Percentiles rank a stretch among this genome's conserved stretches.
These are phyloP conservation scores for Ceratocystiopsis sp. DNA, from an alignment of 2,329 filamentous ascomycete genomes.

Conservation along the genomic window DNA sequence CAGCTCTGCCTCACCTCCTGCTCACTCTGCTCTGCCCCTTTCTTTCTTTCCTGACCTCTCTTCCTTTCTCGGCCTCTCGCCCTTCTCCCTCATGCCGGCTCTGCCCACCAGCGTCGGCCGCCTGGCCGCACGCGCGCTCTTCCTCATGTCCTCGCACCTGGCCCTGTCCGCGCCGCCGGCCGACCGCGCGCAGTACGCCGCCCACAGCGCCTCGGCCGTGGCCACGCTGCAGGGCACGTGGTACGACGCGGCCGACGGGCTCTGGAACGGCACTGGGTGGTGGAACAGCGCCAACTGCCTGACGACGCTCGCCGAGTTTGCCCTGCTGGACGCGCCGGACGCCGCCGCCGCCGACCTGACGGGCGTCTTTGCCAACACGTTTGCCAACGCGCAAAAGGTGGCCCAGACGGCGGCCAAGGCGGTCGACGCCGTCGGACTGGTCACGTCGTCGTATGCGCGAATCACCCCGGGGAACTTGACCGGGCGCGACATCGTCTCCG, in stretches of 20 bases:
- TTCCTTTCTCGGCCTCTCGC: background rate
- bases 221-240: conserved; percentile 34
- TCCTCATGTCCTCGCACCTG: conserved; percentile 2
- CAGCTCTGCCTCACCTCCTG: too few relatives aligned
- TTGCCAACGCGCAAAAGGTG: conserved; percentile 24
- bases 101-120: conserved; percentile 1
- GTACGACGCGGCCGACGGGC: conserved; percentile 42
- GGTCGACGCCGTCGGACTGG: background rate
- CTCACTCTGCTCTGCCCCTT: background rate
- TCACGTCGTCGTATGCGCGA: conserved; percentile 19
- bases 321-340: conserved; percentile 14
- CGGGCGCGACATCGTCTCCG: conserved; percentile 18
- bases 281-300: conserved; percentile 58
- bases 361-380: conserved; percentile 27
- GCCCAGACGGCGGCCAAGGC: conserved; percentile 14
- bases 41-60: background rate
- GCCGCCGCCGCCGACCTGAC: conserved; percentile 22
- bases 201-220: conserved; percentile 18
- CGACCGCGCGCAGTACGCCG: conserved; percentile 14
- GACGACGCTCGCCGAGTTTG: conserved; percentile 42
- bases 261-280: conserved; percentile 52
- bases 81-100: conserved; percentile 1
- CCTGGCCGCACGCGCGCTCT: conserved; percentile 3
- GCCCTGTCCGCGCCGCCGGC: background rate
- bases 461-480: conserved; percentile 9